Evolutionary conservation across 106 monocot species (phyloP).

Genomic region (Acanthochlamys bracteata): DNA sequence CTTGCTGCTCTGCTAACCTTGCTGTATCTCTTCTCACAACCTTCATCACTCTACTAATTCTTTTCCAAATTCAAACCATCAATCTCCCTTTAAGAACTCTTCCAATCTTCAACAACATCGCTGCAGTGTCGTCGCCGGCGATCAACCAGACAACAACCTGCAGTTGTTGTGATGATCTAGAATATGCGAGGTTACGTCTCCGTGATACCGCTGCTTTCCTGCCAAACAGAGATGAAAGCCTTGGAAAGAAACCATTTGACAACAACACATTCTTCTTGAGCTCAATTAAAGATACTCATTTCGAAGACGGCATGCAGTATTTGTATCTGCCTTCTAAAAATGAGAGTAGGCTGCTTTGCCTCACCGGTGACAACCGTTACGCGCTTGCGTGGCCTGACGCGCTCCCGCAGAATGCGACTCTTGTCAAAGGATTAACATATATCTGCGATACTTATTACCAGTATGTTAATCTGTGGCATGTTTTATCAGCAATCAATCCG

Average conservation of each 20-base stretch:
- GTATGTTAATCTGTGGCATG: slow-evolving; percentile 41
- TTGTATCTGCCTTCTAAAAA: slow-evolving; percentile 17
- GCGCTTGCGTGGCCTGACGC: slow-evolving; percentile 10
- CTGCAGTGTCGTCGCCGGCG: neutral
- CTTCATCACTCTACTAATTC: slow-evolving; percentile 16
- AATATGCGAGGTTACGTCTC: neutral
- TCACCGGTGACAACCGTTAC: slow-evolving; percentile 11
- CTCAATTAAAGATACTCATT: slow-evolving; percentile 20
- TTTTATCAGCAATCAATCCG: slow-evolving; percentile 22
- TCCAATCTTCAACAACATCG: slow-evolving; percentile 12
- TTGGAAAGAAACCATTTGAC: slow-evolving; percentile 10
- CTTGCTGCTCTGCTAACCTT: neutral
- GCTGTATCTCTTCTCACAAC: slow-evolving; percentile 5
- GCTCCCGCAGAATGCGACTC: slow-evolving; percentile 6
- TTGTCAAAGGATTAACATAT: slow-evolving; percentile 22
- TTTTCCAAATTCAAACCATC: slow-evolving; percentile 22
- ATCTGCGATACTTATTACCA: slow-evolving; percentile 36
- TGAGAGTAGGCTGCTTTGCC: slow-evolving; percentile 10
- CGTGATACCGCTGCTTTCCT: neutral
- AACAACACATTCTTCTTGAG: slow-evolving; percentile 33
- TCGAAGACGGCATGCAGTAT: slow-evolving; percentile 11
- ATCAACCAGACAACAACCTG: neutral
- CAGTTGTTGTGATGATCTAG: neutral
- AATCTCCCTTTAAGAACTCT: neutral
- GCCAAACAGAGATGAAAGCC: slow-evolving; percentile 26